These are phyloP conservation scores for Solanum paucissectum DNA, from an alignment of 257 asterid species.

Conservation along the genomic window DNA sequence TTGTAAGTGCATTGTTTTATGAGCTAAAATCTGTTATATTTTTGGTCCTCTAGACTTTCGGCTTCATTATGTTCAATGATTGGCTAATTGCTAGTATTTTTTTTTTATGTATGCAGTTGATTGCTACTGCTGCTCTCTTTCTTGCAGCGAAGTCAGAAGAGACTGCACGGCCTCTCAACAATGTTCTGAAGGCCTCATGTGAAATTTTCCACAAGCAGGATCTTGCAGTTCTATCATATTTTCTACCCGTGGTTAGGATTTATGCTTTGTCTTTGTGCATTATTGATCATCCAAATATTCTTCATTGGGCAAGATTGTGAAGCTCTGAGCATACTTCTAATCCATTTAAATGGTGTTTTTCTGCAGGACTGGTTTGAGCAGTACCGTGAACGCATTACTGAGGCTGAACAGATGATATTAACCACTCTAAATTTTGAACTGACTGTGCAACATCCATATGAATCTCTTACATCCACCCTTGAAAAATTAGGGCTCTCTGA, in stretches of 20 bases:
- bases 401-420: slow-evolving; percentile 83
- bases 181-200: slow-evolving; percentile 58
- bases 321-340: neutral
- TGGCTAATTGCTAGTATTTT: slow-evolving; percentile 7
- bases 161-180: slow-evolving; percentile 77
- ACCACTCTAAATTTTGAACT: slow-evolving; percentile 92
- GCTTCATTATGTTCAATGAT: slow-evolving; percentile 3
- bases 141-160: slow-evolving; percentile 94
- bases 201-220: slow-evolving; percentile 79
- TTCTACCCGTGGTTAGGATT: slow-evolving; percentile 67
- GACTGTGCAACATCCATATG: slow-evolving; percentile 91
- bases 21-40: neutral
- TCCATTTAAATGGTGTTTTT: slow-evolving; percentile 8
- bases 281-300: neutral
- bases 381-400: slow-evolving; percentile 76
- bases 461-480: slow-evolving; percentile 71
- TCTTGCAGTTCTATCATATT: slow-evolving; percentile 44
- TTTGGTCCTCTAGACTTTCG: neutral
- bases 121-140: slow-evolving; percentile 90
- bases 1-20: slow-evolving; percentile 35
- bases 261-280: slow-evolving; percentile 1
- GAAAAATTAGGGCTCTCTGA: slow-evolving; percentile 76
- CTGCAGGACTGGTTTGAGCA: slow-evolving; percentile 92
- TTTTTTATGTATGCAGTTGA: slow-evolving; percentile 42
- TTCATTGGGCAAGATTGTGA: neutral